Evolutionary conservation across 1,284 basidiomycete species (phyloP), one percentile per base, ranked within the genome.

Genomic region (Peniophora sp.): DNA sequence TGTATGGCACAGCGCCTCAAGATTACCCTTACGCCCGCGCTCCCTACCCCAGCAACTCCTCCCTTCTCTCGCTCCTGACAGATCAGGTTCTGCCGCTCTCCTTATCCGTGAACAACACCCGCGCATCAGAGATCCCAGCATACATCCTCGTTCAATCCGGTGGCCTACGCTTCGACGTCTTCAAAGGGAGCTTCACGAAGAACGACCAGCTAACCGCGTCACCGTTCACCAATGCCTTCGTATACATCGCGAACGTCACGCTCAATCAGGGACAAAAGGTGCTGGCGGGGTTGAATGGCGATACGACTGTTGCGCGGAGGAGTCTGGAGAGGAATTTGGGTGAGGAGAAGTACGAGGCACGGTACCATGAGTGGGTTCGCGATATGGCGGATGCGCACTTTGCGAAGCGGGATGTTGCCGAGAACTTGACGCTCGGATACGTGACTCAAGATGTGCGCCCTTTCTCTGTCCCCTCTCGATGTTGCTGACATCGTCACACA

Each of bases 181-280:
- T 78, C 61, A 55, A 70, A 1, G 89, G 89, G 1, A 56, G 77
- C 2, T 92, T 92, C 67, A 84, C 83, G 43, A 79, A 79, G 61
- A 89, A 92, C 63, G 89, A 92, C 64, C 81, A 89, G 62, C 73
- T 89, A 22, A 87, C 85, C 0, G 75, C 79, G 0, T 81, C 78
- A 16, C 85, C 85, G 1, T 89, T 83, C 60, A 57, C 65, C 0
- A 77, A 88, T 59, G 51, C 69, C 6, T 85, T 88, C 69, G 55
- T 76, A n/a, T 87, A 74, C 63, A 74, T 89, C 46, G 65, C 78
- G 1, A 68, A 76, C 36, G 68, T 87, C 44, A 63, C 71, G 0
- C 65, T 75, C 3, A 61, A 65, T 39, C 60, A 77, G 45, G 83
- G 81, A 2, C 74, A 69, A 14, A 63, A 74, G 55, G 75, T 86